Evolutionary conservation across 2,329 filamentous ascomycete genomes (phyloP).

Genomic region (Epichloe gansuensis): DNA sequence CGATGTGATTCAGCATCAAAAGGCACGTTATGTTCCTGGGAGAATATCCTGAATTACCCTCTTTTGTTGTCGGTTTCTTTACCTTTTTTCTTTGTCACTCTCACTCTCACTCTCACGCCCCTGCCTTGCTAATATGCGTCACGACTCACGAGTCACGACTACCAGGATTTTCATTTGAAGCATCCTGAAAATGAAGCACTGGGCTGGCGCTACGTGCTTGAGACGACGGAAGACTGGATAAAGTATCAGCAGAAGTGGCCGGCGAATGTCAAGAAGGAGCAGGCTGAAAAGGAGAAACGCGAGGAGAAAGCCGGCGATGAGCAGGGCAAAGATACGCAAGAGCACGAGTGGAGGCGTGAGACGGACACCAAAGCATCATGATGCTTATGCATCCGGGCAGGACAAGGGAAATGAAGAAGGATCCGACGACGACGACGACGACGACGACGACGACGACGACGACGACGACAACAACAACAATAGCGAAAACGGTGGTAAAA

Average conservation of each 20-base stretch:
- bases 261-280: conserved; percentile 25
- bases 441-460: neutral
- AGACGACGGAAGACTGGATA: conserved; percentile 35
- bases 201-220: conserved; percentile 37
- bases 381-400: conserved; percentile 8
- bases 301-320: neutral
- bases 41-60: too few species aligned
- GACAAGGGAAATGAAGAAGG: neutral
- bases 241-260: conserved; percentile 37
- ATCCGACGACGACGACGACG: too few species aligned
- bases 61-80: too few species aligned
- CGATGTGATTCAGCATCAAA: neutral
- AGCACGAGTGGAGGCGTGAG: conserved; percentile 11
- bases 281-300: neutral
- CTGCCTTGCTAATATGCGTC: too few species aligned
- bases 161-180: conserved; percentile 29
- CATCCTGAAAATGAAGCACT: conserved; percentile 30
- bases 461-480: too few species aligned
- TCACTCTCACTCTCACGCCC: too few species aligned
- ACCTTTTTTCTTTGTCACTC: too few species aligned
- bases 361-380: conserved; percentile 13
- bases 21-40: neutral
- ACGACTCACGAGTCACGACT: neutral
- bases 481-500: conserved; percentile 7
- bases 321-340: conserved; percentile 10